Conservation (phyloP, 306 rosid genomes). For the Medicago ruthenica region DNA sequence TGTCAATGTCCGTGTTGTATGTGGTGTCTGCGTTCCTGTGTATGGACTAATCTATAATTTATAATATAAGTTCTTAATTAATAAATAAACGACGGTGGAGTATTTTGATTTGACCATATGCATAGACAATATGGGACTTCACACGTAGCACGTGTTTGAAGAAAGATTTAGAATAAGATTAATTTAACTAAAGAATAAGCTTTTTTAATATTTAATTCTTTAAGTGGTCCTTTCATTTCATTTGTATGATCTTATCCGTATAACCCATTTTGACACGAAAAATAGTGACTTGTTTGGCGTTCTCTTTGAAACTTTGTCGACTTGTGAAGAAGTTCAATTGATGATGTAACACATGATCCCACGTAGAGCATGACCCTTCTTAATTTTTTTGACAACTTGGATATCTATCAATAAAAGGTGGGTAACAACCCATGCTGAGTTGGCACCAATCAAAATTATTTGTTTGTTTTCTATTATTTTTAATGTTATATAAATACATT, state of each 20-base stretch:
- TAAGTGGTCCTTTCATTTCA: neutral
- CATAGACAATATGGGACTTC: neutral
- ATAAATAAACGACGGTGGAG: neutral
- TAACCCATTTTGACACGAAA: slow-evolving; percentile 36
- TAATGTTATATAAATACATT: too few species aligned
- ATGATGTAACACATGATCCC: slow-evolving; percentile 42
- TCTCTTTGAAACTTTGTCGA: slow-evolving; percentile 37
- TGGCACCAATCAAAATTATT: too few species aligned
- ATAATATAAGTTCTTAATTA: too few species aligned
- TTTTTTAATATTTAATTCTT: neutral
- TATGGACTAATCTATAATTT: too few species aligned
- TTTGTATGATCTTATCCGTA: slow-evolving; percentile 25
- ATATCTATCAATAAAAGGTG: too few species aligned
- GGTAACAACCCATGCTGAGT: too few species aligned
- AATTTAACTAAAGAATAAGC: neutral
- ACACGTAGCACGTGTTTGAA: slow-evolving; percentile 9
- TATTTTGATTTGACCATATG: slow-evolving; percentile 3
- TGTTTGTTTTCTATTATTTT: too few species aligned
- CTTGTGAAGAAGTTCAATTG: neutral
- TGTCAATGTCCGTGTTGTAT: too few species aligned
- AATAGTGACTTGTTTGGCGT: slow-evolving; percentile 46
- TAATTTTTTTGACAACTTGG: too few species aligned
- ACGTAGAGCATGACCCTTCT: neutral
- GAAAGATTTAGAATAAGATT: neutral
- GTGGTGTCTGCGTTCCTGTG: too few species aligned